Percentiles rank a stretch among this genome's conserved stretches.
phyloP scores from a whole-genome alignment of 495 filamentous ascomycete genomes.

The Penicillium simplicissimum region DNA sequence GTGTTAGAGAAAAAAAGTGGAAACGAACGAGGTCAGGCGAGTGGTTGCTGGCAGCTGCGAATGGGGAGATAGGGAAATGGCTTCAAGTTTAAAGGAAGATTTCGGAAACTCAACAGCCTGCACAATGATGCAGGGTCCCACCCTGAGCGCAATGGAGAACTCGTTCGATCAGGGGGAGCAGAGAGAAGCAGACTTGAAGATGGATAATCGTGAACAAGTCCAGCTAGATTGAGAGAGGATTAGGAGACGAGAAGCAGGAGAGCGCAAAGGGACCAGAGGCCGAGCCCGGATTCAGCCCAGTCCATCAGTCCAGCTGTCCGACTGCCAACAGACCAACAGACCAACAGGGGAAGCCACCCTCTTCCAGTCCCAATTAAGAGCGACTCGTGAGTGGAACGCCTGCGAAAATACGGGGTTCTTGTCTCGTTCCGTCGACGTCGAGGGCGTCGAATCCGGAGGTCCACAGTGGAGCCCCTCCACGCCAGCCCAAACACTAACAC shows the following conservation, averaged over 20 bases:
- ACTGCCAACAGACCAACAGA: too few species aligned
- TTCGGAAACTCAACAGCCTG: neutral
- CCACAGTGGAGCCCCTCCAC: slow-evolving; percentile 6
- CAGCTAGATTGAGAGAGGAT: neutral
- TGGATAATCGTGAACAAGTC: neutral
- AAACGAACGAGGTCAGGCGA: neutral
- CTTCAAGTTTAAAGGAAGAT: neutral
- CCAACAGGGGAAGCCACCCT: too few species aligned
- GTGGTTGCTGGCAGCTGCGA: neutral
- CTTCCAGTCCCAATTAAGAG: too few species aligned
- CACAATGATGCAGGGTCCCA: neutral
- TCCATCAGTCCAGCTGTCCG: neutral
- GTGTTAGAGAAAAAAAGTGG: neutral
- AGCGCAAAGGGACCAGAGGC: neutral
- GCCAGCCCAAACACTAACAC: neutral
- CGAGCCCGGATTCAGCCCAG: slow-evolving; percentile 8
- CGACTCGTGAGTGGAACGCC: neutral
- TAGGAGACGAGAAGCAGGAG: neutral
- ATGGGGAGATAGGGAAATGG: neutral
- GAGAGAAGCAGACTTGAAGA: neutral
- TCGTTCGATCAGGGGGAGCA: neutral
- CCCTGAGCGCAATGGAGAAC: neutral
- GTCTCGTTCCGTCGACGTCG: neutral
- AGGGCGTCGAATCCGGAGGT: neutral
- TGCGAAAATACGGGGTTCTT: neutral